Evolutionary conservation across 2,329 filamentous ascomycete genomes (phyloP).

Genomic region (Gaeumannomyces sp.): DNA sequence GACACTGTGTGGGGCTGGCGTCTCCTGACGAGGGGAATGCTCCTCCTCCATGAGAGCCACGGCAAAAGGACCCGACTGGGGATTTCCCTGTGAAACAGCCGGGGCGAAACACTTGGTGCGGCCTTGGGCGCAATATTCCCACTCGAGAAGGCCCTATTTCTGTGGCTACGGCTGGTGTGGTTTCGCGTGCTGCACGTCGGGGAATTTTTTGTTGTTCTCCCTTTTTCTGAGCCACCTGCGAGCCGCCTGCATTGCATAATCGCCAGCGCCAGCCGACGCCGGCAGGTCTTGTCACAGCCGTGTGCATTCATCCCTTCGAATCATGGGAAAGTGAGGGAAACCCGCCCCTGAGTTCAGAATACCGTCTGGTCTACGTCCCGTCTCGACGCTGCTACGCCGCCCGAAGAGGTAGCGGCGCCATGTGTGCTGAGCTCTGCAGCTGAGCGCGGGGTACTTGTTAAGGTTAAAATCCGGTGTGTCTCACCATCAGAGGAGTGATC

Average conservation of each 20-base stretch:
- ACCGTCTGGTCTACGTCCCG: not conserved
- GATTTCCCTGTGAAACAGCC: conserved; percentile 4
- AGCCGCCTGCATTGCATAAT: too few relatives aligned
- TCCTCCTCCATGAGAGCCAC: not conserved
- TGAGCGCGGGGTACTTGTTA: not conserved
- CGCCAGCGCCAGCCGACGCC: too few relatives aligned
- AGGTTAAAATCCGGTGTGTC: not conserved
- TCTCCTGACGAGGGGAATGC: not conserved
- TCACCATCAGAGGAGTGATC: not conserved
- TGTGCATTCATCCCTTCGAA: not conserved
- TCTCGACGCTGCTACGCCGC: too few relatives aligned
- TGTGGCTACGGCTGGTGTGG: not conserved
- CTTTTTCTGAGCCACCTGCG: not conserved
- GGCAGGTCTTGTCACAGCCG: not conserved
- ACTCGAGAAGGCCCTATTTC: not conserved
- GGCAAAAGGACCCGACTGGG: not conserved
- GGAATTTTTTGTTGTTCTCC: not conserved
- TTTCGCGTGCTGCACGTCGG: not conserved
- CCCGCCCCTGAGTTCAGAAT: not conserved
- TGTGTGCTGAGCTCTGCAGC: not conserved
- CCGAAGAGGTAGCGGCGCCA: not conserved
- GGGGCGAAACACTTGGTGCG: conserved; percentile 3
- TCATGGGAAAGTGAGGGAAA: not conserved
- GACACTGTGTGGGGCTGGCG: not conserved
- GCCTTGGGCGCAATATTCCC: not conserved